Evolutionary conservation across 2,329 filamentous ascomycete genomes (phyloP).

Genomic region (Mollisia scopiformis): DNA sequence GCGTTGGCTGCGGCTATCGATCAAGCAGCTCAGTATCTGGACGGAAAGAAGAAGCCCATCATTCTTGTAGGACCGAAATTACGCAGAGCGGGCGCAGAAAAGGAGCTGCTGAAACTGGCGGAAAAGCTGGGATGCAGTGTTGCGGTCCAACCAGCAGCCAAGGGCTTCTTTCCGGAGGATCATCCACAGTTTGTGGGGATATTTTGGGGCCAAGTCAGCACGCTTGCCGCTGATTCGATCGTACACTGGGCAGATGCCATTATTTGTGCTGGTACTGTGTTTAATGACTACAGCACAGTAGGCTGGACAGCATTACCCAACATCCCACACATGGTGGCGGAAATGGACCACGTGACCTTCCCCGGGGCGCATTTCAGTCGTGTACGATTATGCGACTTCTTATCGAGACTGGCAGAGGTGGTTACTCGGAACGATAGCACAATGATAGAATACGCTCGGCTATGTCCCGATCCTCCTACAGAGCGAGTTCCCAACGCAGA

Average conservation of each 20-base stretch:
- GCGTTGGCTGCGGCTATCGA: background rate
- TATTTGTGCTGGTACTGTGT: background rate
- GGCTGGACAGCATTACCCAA: constrained; percentile 1
- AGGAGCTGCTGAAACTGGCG: background rate
- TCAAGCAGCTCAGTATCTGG: background rate
- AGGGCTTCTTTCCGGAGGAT: background rate
- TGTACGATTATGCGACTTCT: constrained; percentile 1
- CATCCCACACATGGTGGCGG: background rate
- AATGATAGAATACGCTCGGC: constrained; percentile 2
- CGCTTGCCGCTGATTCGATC: background rate
- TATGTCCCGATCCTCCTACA: background rate
- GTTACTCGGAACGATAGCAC: background rate
- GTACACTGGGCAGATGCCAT: constrained; percentile 1
- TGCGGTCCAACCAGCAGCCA: background rate
- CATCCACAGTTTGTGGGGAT: background rate
- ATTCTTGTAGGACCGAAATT: background rate
- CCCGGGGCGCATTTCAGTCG: background rate
- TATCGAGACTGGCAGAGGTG: background rate
- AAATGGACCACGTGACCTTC: constrained; percentile 2
- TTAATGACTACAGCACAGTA: constrained; percentile 3
- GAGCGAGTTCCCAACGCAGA: background rate
- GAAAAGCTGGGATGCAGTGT: background rate
- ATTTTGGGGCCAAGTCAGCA: constrained; percentile 3
- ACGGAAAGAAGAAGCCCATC: background rate
- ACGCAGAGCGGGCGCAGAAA: background rate